These are phyloP conservation scores for Hanseniaspora pseudoguilliermondii DNA, from an alignment of 805 yeast genomes.

Conservation along the genomic window DNA sequence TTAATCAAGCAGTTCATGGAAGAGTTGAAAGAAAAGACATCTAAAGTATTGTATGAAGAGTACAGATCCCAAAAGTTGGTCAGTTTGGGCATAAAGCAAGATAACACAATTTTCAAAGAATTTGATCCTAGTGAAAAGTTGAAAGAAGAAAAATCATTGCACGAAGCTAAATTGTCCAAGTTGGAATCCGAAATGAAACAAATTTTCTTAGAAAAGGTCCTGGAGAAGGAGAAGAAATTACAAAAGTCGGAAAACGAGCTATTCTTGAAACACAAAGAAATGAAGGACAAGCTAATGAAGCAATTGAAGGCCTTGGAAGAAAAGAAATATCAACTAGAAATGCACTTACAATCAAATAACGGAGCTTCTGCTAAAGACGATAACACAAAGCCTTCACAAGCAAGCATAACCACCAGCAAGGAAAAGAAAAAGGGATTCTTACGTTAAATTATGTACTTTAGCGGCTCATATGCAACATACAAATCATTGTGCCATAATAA, in stretches of 20 bases:
- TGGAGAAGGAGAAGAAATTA: slow-evolving; percentile 92
- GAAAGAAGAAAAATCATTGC: slow-evolving; percentile 84
- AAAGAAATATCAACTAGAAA: slow-evolving; percentile 67
- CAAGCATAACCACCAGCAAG: slow-evolving; percentile 34
- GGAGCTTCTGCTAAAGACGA: slow-evolving; percentile 33
- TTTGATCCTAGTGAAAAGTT: slow-evolving; percentile 86
- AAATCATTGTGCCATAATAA: not conserved
- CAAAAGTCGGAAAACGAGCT: slow-evolving; percentile 94
- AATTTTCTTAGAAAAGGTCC: slow-evolving; percentile 90
- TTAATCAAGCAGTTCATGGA: slow-evolving; percentile 83
- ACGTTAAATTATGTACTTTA: slow-evolving; percentile 34
- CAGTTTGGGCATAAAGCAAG: slow-evolving; percentile 82
- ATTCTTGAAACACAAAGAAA: slow-evolving; percentile 88
- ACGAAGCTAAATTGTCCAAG: slow-evolving; percentile 85
- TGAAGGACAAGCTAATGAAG: slow-evolving; percentile 84
- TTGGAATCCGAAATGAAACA: slow-evolving; percentile 94
- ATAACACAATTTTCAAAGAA: slow-evolving; percentile 82
- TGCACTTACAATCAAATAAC: slow-evolving; percentile 23
- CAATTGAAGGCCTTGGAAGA: slow-evolving; percentile 86
- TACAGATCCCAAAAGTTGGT: slow-evolving; percentile 75
- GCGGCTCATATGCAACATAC: not conserved
- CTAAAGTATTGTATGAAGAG: slow-evolving; percentile 64
- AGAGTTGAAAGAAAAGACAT: slow-evolving; percentile 80
- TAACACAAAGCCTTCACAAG: slow-evolving; percentile 29
- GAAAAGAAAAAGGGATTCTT: slow-evolving; percentile 72